Base-by-base conservation (phyloP, 208 protist genomes). In the Trypanosomatidae sp. region DNA sequence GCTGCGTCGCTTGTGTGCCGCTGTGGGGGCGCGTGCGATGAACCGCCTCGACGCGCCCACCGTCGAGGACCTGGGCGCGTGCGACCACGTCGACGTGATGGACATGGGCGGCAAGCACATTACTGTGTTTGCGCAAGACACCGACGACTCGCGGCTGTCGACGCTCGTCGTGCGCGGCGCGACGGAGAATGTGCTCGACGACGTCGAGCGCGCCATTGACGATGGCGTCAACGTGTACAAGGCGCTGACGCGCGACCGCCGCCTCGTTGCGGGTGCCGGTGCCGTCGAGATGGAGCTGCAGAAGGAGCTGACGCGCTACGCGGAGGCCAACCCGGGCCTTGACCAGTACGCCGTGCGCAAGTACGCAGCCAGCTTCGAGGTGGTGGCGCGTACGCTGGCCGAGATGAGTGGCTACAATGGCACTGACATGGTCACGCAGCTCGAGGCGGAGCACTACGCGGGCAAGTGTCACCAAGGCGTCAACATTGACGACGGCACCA, bases 161-260 rank as follows among this genome's bases (percentile, higher is more conserved):
- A 99, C 99, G 7, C 97, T 99, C 51, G 73, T 99, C 37, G 72
- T 99, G 15, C 92, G 98, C 30, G 97, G 96, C 43, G 90, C 96
- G 7, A 99, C 98, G 30, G 63, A 96, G 48, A 98, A 98, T 61
- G 60, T 98, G 49, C 72, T 99, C 11, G 97, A 99, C 50, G 97
- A 99, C 53, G 79, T 97, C 15, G 88, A 96, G 71, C 80, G 90
- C 25, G 88, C 95, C 16, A 79, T 96, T 69, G 96, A 99, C 53
- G 96, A 99, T 68, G 97, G 94, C 35, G 94, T 99, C 18, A 99
- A 99, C 68, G 84, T 97, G 4, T 98, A 95, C 74, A 98, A 98
- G 77, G 76, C 85, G 3, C 61, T 99, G 27, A 90, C 83, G 46
- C 91, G 88, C 62, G 88, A 95, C 61, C 80, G 83, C 46, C 78